phyloP scores from a whole-genome alignment of 108 stramenopile species.

The Conticribra weissflogii region DNA sequence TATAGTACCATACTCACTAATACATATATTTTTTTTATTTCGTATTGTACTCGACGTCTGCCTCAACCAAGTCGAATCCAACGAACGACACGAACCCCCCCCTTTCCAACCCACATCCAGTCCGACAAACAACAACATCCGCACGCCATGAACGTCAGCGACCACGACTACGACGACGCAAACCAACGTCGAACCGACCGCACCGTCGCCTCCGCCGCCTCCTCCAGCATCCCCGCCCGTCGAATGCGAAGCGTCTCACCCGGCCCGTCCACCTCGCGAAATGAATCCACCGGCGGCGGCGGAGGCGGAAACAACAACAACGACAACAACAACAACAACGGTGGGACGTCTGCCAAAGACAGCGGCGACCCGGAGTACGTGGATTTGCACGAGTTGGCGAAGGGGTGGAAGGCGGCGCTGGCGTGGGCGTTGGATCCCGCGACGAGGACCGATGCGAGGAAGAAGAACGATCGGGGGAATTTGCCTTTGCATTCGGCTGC shows the following conservation, averaged over 20 bases:
- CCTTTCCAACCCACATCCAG: too few species aligned
- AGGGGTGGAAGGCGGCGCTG: slow-evolving; percentile 91
- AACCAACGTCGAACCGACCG: background rate
- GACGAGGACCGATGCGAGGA: slow-evolving; percentile 76
- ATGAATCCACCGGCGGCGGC: background rate
- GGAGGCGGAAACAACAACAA: background rate
- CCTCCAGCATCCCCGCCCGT: background rate
- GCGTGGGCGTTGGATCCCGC: slow-evolving; percentile 77
- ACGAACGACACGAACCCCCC: too few species aligned
- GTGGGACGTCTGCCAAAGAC: too few species aligned
- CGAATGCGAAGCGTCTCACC: background rate
- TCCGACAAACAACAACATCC: too few species aligned
- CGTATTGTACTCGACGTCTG: background rate
- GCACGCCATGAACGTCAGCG: background rate
- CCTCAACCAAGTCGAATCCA: background rate
- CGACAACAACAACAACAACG: too few species aligned
- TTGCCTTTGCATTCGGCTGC: slow-evolving; percentile 86
- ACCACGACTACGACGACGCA: background rate
- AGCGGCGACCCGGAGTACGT: slow-evolving; percentile 49
- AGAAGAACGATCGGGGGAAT: slow-evolving; percentile 85
- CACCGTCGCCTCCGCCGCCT: background rate
- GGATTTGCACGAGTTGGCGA: slow-evolving; percentile 84
- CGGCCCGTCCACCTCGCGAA: background rate
- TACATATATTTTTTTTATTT: too few species aligned
- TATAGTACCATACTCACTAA: too few species aligned